Evolutionary conservation across 805 yeast genomes (phyloP).

Genomic region (Lipomyces kockii): DNA sequence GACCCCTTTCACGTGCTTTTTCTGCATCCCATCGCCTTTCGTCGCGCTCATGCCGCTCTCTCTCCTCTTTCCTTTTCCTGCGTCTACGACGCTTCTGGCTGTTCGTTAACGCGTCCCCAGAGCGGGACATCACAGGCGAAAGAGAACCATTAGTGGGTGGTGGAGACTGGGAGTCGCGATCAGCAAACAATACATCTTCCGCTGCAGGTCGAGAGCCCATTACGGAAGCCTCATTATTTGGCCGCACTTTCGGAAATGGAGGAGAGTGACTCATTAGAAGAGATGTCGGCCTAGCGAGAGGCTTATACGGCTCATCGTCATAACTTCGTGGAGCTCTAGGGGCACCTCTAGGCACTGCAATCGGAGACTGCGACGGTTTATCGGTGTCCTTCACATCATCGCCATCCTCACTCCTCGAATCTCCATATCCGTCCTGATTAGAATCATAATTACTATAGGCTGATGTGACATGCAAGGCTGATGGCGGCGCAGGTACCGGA

Average conservation of each 20-base stretch:
- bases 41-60: conserved; percentile 14
- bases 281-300: conserved; percentile 27
- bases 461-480: neutral
- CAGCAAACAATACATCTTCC: conserved; percentile 1
- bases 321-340: conserved; percentile 6
- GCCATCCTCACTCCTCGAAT: neutral
- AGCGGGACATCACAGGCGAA: neutral
- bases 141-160: neutral
- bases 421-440: neutral
- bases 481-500: neutral
- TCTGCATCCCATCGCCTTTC: neutral
- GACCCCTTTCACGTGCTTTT: neutral
- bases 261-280: conserved; percentile 4
- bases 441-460: neutral
- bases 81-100: conserved; percentile 29
- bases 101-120: conserved; percentile 7
- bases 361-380: neutral
- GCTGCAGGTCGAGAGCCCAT: neutral
- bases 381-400: neutral
- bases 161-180: neutral
- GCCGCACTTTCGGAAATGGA: neutral
- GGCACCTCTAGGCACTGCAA: conserved; percentile 4
- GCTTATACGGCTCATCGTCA: conserved; percentile 35
- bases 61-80: conserved; percentile 19
- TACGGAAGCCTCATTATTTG: neutral